A percentile compares a stretch with the other conserved stretches of the same genome.
Evolutionary conservation across 2,329 filamentous ascomycete genomes (phyloP).

Genomic region (Fusarium piperis): DNA sequence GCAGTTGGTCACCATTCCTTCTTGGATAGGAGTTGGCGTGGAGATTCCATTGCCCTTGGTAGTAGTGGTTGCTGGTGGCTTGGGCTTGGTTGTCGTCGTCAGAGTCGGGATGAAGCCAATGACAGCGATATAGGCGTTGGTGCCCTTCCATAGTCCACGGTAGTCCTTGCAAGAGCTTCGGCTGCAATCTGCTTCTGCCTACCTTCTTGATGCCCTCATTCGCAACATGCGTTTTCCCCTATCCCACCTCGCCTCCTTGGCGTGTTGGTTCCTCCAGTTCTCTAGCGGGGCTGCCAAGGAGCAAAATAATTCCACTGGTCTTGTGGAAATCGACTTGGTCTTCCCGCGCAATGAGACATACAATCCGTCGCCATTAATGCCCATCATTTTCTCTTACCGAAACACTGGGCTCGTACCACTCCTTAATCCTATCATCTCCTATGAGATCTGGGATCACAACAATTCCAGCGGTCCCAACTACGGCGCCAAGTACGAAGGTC

Average conservation of each 20-base stretch:
- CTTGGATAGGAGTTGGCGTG: background rate
- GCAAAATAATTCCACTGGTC: background rate
- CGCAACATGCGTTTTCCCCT: background rate
- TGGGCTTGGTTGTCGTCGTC: too few species aligned
- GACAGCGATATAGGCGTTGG: too few species aligned
- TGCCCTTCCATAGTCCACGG: too few species aligned
- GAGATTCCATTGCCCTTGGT: background rate
- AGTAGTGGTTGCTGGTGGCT: too few species aligned
- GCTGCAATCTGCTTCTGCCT: background rate
- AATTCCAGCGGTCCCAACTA: background rate
- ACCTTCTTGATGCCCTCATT: background rate
- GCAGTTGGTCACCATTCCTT: background rate
- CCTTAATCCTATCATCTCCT: background rate
- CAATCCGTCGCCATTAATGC: background rate
- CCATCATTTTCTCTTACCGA: constrained; percentile 7
- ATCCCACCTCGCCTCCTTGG: background rate
- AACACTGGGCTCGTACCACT: background rate
- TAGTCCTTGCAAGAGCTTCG: background rate
- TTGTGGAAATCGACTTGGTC: background rate
- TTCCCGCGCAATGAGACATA: constrained; percentile 12
- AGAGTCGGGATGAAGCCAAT: too few species aligned
- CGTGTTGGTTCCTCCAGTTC: constrained; percentile 3
- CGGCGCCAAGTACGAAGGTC: rapidly evolving
- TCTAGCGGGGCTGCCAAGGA: background rate
- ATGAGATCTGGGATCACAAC: background rate